Conservation (phyloP, 2,329 filamentous ascomycete genomes). For the Aspergillus hiratsukae region DNA sequence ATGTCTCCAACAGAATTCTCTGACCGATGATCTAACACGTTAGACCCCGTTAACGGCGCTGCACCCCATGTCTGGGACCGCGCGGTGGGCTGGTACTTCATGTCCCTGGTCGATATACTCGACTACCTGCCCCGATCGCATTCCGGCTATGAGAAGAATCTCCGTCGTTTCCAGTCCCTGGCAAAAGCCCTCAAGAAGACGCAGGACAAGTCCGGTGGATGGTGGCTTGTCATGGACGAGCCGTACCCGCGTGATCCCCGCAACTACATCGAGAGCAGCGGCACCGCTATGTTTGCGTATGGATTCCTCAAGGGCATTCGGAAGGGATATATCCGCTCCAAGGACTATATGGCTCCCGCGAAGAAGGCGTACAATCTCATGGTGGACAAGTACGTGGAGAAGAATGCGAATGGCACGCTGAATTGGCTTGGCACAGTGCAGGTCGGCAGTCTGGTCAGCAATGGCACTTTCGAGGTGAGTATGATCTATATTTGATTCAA, state of each 20-base stretch:
- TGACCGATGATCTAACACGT: background rate
- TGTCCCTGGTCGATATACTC: conserved; percentile 11
- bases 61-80: conserved; percentile 12
- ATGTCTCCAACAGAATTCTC: background rate
- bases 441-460: conserved; percentile 13
- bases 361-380: conserved; percentile 5
- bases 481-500: background rate
- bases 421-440: conserved; percentile 14
- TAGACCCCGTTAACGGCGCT: conserved; percentile 11
- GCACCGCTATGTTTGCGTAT: conserved; percentile 13
- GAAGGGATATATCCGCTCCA: conserved; percentile 5
- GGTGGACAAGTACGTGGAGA: conserved; percentile 1
- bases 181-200: conserved; percentile 6
- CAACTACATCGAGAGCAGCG: conserved; percentile 17
- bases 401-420: conserved; percentile 9
- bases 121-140: conserved; percentile 11
- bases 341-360: conserved; percentile 3
- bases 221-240: conserved; percentile 13
- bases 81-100: conserved; percentile 15
- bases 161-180: conserved; percentile 11
- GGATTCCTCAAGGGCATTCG: conserved; percentile 10
- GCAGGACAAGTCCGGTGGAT: conserved; percentile 12
- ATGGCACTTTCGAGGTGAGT: conserved; percentile 12
- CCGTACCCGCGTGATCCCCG: conserved; percentile 7
- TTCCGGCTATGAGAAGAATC: conserved; percentile 5